Percentiles rank a stretch among this genome's conserved stretches.
Evolutionary conservation across 768 basidiomycete genomes (phyloP).

Genomic region (Piloderma croceum): DNA sequence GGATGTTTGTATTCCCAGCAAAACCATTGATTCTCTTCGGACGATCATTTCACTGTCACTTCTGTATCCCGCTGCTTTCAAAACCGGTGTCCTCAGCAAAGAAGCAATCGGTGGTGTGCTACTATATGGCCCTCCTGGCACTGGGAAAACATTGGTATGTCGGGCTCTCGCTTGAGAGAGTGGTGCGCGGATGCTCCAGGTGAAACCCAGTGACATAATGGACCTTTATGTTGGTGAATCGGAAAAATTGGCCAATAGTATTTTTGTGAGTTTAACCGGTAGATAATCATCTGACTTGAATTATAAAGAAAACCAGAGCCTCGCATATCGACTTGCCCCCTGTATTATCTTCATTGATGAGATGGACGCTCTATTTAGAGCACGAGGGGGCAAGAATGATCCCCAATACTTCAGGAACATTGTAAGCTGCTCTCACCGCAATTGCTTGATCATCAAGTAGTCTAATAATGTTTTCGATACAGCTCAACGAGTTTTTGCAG

Average conservation of each 20-base stretch:
- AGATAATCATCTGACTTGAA: too few relatives aligned
- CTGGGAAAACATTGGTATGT: too few relatives aligned
- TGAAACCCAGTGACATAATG: background rate
- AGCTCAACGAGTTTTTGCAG: too few relatives aligned
- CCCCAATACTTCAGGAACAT: too few relatives aligned
- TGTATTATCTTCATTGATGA: slow-evolving; percentile 5
- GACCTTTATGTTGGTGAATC: slow-evolving; percentile 1
- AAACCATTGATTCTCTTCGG: background rate
- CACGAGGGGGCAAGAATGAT: background rate
- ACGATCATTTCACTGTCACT: background rate
- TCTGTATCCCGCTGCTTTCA: background rate
- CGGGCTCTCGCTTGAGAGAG: slow-evolving; percentile 1
- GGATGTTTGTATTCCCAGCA: background rate
- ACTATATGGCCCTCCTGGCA: too few relatives aligned
- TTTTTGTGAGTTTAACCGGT: background rate
- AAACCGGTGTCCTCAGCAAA: background rate
- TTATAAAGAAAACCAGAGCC: too few relatives aligned
- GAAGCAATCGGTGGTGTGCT: too few relatives aligned
- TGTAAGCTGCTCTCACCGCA: too few relatives aligned
- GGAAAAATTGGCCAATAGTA: slow-evolving; percentile 1
- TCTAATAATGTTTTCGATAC: too few relatives aligned
- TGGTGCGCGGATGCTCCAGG: slow-evolving; percentile 1
- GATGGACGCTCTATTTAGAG: slow-evolving; percentile 2
- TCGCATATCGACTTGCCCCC: too few relatives aligned
- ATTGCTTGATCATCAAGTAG: too few relatives aligned